Conservation (phyloP, 2,329 filamentous ascomycete species). For the Pestalotiopsis sp. region DNA sequence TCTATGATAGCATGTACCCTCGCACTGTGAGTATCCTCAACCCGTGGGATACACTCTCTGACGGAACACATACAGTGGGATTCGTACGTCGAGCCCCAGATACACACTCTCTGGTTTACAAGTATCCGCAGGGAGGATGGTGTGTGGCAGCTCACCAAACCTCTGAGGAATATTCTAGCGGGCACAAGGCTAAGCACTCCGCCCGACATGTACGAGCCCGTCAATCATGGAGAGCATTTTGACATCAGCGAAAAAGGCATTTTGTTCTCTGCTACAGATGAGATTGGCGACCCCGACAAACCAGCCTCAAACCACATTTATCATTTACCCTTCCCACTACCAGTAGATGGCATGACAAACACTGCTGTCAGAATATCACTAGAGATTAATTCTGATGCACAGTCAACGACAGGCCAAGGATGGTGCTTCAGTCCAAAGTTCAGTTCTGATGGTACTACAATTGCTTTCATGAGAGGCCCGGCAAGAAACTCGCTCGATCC, state of each 20-base stretch:
- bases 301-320: constrained; percentile 31
- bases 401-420: constrained; percentile 9
- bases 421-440: constrained; percentile 32
- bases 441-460: constrained; percentile 36
- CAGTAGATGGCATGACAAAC: constrained; percentile 19
- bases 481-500: constrained; percentile 26
- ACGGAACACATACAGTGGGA: constrained; percentile 30
- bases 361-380: constrained; percentile 27
- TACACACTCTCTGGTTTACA: constrained; percentile 41
- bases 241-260: background rate
- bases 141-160: background rate
- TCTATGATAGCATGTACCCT: constrained; percentile 37
- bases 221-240: background rate
- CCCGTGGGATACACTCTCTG: background rate
- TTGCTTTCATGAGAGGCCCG: constrained; percentile 37
- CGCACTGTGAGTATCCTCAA: constrained; percentile 30
- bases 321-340: constrained; percentile 36
- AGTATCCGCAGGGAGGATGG: background rate
- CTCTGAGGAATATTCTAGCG: background rate
- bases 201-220: background rate
- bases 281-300: background rate
- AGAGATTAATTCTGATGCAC: constrained; percentile 4
- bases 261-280: background rate
- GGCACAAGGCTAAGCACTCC: background rate
- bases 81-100: constrained; percentile 30